Base-by-base conservation (phyloP, 179 eudicot species). In the Carnegiea gigantea region DNA sequence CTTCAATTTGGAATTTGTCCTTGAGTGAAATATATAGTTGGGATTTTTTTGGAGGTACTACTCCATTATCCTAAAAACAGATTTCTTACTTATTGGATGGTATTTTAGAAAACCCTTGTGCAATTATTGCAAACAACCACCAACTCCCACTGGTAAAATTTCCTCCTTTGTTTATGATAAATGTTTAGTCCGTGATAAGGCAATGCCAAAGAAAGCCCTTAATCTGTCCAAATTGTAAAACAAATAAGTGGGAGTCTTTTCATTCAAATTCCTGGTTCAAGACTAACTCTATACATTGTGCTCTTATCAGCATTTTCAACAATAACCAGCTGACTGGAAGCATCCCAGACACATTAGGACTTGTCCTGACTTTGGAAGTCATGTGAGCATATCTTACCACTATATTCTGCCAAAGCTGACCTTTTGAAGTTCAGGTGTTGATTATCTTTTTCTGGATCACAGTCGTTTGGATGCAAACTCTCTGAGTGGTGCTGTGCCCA, bases 401-500 rank as follows among this genome's bases (percentile, higher is more conserved):
- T 72, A 14, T 9, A 54, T 17, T 36, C 48, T 23, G 33, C 4
- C 26, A 20, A 26, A 43, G 28, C 44, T 33, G 8, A 12, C 12
- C 67, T 44, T 60, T 18, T 2, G 4, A 15, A 23, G 21, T 80
- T 71, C 65, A 33, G 60, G 48, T 17, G 28, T 76, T 65, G 36
- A 76, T 60, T 36, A 26, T 81, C 43, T 83, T 83, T 17, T 59
- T 73, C 44, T 81, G 49, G 21, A 30, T 36, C 78, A 68, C 87
- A 89, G 93, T 79, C 93, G 93, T 70, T 79, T 90, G 80, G 93
- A 90, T 79, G 78, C 70, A 68, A 90, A 90, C 85, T 82, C 44
- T 14, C 77, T 90, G 7, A 83, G 75, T 70, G 93, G 93, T 8
- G 6, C 79, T 44, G 84, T 89, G 75, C 91, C 93, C 53, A 60